Evolutionary conservation across 2,329 filamentous ascomycete species (phyloP).

Genomic region (Atkinsonella hypoxylon): DNA sequence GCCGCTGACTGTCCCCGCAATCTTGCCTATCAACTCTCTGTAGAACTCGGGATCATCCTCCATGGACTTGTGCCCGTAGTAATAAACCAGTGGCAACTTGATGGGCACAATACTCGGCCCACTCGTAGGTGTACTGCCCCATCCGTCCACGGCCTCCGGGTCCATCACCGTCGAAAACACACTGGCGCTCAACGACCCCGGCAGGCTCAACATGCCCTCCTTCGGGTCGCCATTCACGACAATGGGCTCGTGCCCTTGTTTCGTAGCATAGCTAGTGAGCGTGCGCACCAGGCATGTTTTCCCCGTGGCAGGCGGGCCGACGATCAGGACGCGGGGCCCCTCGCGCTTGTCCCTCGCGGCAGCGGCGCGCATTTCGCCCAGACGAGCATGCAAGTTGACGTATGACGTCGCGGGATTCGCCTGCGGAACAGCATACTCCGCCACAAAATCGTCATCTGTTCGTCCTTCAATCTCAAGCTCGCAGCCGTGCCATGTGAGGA

Average conservation of each 20-base stretch:
- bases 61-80: slow-evolving; percentile 63
- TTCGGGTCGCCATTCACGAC: slow-evolving; percentile 76
- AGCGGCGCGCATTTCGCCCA: slow-evolving; percentile 59
- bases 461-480: slow-evolving; percentile 63
- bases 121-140: slow-evolving; percentile 82
- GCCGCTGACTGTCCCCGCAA: slow-evolving; percentile 68
- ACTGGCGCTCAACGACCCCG: slow-evolving; percentile 76
- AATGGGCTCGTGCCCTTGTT: slow-evolving; percentile 61
- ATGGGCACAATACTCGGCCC: slow-evolving; percentile 81
- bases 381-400: slow-evolving; percentile 77
- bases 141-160: slow-evolving; percentile 64
- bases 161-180: slow-evolving; percentile 82
- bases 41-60: slow-evolving; percentile 64
- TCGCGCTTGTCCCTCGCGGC: slow-evolving; percentile 36
- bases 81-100: slow-evolving; percentile 84
- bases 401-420: slow-evolving; percentile 74
- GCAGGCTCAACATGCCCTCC: slow-evolving; percentile 66
- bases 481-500: slow-evolving; percentile 89
- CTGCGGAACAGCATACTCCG: slow-evolving; percentile 54
- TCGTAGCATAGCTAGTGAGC: slow-evolving; percentile 67
- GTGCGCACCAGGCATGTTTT: slow-evolving; percentile 75
- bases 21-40: slow-evolving; percentile 58
- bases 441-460: slow-evolving; percentile 40
- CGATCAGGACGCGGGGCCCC: slow-evolving; percentile 74
- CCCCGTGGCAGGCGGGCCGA: slow-evolving; percentile 66